These are phyloP conservation scores for Penicillium flavigenum DNA, from an alignment of 495 filamentous ascomycete species.

Conservation along the genomic window DNA sequence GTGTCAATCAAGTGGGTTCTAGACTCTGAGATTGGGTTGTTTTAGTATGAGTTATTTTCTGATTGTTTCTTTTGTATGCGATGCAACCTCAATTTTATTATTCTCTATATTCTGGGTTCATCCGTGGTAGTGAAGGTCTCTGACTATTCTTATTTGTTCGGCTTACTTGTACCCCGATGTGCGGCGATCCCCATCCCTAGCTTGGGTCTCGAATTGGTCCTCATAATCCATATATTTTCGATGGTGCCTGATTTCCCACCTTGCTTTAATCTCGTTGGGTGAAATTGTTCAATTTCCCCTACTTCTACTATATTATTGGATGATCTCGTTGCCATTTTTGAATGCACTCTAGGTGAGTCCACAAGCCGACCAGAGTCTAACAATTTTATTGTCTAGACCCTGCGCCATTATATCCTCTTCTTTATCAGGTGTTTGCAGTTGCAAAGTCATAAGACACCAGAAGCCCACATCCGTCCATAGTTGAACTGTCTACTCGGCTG, in stretches of 20 bases:
- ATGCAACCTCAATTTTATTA: not conserved
- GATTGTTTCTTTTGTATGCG: not conserved
- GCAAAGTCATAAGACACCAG: not conserved
- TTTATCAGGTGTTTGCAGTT: not conserved
- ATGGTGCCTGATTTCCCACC: not conserved
- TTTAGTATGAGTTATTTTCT: slow-evolving; percentile 3
- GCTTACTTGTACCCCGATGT: slow-evolving; percentile 1
- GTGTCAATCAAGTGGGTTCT: slow-evolving; percentile 12
- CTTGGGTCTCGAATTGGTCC: not conserved
- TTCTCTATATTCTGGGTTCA: not conserved
- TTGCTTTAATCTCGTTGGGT: not conserved
- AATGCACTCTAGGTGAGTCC: not conserved
- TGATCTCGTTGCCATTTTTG: not conserved
- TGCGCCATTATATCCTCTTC: not conserved
- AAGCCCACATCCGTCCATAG: not conserved
- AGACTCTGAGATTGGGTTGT: not conserved
- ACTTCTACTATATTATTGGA: not conserved
- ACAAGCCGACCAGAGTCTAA: not conserved
- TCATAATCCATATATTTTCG: not conserved
- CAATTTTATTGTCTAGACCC: not conserved
- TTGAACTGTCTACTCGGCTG: not conserved
- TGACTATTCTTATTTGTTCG: not conserved
- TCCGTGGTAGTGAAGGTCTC: not conserved
- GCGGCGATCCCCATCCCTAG: slow-evolving; percentile 6
- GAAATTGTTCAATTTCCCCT: not conserved